phyloP scores from a whole-genome alignment of 2,329 filamentous ascomycete genomes.

The Nemania abortiva region DNA sequence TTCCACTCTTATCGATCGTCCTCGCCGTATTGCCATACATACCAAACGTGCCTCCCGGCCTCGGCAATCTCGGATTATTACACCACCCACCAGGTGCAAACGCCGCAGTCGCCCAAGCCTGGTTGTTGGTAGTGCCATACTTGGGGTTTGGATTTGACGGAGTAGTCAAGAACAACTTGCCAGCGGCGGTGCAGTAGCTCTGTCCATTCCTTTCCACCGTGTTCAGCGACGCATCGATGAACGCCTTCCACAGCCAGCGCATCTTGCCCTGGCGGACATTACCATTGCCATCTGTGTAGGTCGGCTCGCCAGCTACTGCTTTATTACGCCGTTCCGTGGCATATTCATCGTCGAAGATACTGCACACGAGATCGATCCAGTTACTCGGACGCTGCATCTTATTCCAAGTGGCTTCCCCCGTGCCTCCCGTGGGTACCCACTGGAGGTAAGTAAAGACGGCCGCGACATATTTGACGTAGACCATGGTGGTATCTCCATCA shows the following conservation, averaged over 20 bases:
- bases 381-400: conserved; percentile 17
- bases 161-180: not conserved
- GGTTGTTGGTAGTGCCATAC: conserved; percentile 12
- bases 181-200: conserved; percentile 15
- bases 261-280: conserved; percentile 10
- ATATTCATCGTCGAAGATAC: conserved; percentile 5
- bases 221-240: conserved; percentile 5
- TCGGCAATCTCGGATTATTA: conserved; percentile 16
- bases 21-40: not conserved
- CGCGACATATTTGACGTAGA: conserved; percentile 6
- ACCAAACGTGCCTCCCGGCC: conserved; percentile 13
- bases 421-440: not conserved
- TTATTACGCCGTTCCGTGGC: not conserved
- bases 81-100: conserved; percentile 9
- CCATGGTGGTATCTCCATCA: not conserved
- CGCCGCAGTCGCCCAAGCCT: conserved; percentile 6
- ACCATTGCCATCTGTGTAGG: conserved; percentile 3
- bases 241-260: conserved; percentile 20
- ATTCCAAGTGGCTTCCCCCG: conserved; percentile 1
- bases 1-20: not conserved
- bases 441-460: conserved; percentile 17
- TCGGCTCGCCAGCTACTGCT: conserved; percentile 8
- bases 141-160: conserved; percentile 7
- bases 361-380: conserved; percentile 16
- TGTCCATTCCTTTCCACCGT: conserved; percentile 4